Base-by-base conservation (phyloP, 148 eudicot species). In the Bassia scoparia region DNA sequence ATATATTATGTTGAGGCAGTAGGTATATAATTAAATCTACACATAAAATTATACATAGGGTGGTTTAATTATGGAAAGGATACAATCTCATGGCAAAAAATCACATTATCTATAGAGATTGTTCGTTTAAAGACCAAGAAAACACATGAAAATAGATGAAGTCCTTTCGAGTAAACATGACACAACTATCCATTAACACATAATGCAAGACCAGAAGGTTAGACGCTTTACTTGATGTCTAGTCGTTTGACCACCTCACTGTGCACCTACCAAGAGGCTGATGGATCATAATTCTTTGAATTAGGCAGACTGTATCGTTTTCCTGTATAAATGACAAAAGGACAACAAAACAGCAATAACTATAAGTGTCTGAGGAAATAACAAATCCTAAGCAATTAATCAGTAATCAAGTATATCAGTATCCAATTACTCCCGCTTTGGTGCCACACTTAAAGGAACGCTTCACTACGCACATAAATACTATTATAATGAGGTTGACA, bases 281-380 rank as follows among this genome's bases (percentile, higher is more conserved):
- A 86, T 95, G 98, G 81, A 95, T 95, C 98, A 95, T 95, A 71
- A 95, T 95, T 97, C n/a, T n/a, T 89, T 62, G 98, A 87, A 80
- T 95, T 89, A 37, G 98, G 98, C 72, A 95, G 81, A 80, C 98
- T 89, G 62, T 82, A 95, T 72, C 98, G 84, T 88, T 95, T 95
- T 54, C 97, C 97, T 92, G 64, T 37, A 83, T 4, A n/a, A n/a
- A n/a, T n/a, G n/a, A n/a, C n/a, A n/a, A 71, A 12, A 61, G 52
- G 68, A n/a, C n/a, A n/a, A 24, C 55, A 69, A 24, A 41, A 75
- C 67, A 65, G n/a, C n/a, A n/a, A n/a, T n/a, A n/a, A n/a, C n/a
- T n/a, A n/a, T n/a, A n/a, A n/a, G n/a, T n/a, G n/a, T n/a, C n/a
- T n/a, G n/a, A n/a, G n/a, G n/a, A n/a, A n/a, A 7, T 5, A 33